Percentiles rank a stretch among this genome's conserved stretches.
phyloP scores from a whole-genome alignment of 164 flowering plant genomes.

The Cinnamomum micranthum region DNA sequence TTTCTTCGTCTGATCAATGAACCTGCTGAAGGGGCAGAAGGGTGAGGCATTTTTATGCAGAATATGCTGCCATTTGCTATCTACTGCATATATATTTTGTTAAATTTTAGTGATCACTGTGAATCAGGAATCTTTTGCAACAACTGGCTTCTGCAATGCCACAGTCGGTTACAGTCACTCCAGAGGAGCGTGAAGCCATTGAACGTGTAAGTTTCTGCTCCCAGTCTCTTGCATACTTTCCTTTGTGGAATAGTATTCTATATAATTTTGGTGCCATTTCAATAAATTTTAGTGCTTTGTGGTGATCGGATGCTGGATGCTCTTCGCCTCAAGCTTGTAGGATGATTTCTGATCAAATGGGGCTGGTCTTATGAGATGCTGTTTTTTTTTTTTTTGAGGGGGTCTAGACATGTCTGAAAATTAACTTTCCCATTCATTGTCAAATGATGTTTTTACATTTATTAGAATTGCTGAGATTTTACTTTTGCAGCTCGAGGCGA shows the following conservation, averaged over 20 bases:
- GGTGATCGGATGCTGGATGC: no score
- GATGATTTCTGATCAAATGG: no score
- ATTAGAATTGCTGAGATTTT: neutral
- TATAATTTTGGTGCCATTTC: neutral
- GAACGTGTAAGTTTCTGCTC: slow-evolving; percentile 62
- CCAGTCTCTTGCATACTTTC: neutral
- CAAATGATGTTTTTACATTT: neutral
- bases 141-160: slow-evolving; percentile 66
- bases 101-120: slow-evolving; percentile 3
- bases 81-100: neutral
- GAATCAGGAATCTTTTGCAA: slow-evolving; percentile 41
- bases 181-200: slow-evolving; percentile 88
- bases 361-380: neutral
- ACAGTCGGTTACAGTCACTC: slow-evolving; percentile 73
- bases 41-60: slow-evolving; percentile 25
- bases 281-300: neutral
- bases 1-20: slow-evolving; percentile 74
- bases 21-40: slow-evolving; percentile 65
- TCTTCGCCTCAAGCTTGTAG: no score
- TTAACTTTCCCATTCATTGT: neutral
- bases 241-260: neutral
- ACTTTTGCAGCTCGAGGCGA: slow-evolving; percentile 50
- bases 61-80: neutral
- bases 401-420: neutral
- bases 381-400: neutral